phyloP scores from a whole-genome alignment of 305 asterid genomes.

The Salvia sclarea region DNA sequence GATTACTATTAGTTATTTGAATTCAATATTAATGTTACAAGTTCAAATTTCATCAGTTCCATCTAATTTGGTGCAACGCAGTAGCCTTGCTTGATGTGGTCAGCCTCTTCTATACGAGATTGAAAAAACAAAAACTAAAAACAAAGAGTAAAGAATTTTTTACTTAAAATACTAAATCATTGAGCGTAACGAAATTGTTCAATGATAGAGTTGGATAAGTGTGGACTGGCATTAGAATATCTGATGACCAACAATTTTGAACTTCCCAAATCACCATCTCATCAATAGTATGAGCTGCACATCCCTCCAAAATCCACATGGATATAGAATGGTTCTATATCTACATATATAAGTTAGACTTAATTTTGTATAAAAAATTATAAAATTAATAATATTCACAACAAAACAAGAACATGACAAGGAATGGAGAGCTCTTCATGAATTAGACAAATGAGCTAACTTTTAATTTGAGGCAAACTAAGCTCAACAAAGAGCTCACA shows the following conservation, averaged over 20 bases:
- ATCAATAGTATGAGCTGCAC: not conserved
- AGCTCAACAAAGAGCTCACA: slow-evolving; percentile 4
- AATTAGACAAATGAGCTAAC: not conserved
- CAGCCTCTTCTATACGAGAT: no score
- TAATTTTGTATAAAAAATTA: not conserved
- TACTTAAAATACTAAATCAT: not conserved
- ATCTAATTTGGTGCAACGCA: no score
- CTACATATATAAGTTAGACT: not conserved
- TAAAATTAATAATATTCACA: no score
- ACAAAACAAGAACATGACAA: not conserved
- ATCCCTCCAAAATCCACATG: slow-evolving; percentile 1
- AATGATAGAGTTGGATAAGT: not conserved
- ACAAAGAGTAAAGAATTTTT: not conserved
- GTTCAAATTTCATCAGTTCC: no score
- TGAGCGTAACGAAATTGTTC: not conserved
- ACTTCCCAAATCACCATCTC: not conserved
- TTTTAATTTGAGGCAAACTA: slow-evolving; percentile 15
- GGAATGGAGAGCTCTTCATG: not conserved
- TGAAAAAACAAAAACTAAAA: no score
- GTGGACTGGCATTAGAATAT: not conserved
- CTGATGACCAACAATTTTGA: not conserved
- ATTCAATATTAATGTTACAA: no score
- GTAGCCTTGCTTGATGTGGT: no score
- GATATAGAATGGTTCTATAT: not conserved
- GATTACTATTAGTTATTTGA: no score